phyloP scores from a whole-genome alignment of 139 green algal species.

The Tetraselmis striata region DNA sequence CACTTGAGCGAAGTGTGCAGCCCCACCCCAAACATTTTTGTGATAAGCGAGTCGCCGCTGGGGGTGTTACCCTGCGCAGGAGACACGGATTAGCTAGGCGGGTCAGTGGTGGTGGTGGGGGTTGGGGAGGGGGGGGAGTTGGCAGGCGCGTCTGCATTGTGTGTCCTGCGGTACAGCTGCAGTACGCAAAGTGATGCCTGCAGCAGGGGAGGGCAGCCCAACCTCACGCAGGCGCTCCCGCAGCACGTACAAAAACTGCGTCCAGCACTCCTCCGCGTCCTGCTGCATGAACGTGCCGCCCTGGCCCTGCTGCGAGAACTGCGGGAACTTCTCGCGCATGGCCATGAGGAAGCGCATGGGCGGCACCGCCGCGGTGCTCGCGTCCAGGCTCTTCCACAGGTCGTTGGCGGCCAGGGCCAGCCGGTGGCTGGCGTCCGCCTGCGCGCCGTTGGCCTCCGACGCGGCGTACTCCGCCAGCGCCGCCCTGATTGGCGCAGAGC shows the following conservation, averaged over 20 bases:
- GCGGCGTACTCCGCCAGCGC: constrained; percentile 21
- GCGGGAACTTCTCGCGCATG: constrained; percentile 78
- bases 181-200: too few relatives aligned
- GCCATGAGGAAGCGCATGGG: constrained; percentile 76
- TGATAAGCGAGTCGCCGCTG: constrained; percentile 31
- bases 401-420: constrained; percentile 55
- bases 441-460: not conserved
- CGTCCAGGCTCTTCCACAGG: constrained; percentile 32
- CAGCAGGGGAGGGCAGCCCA: not conserved
- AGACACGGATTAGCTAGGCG: too few relatives aligned
- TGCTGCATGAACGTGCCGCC: constrained; percentile 84
- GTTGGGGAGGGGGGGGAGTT: too few relatives aligned
- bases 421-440: constrained; percentile 21
- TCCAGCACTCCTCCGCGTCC: constrained; percentile 98
- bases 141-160: too few relatives aligned
- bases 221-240: constrained; percentile 22
- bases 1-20: constrained; percentile 64
- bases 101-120: too few relatives aligned
- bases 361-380: constrained; percentile 50
- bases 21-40: constrained; percentile 80
- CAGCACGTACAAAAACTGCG: constrained; percentile 74
- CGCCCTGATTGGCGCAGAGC: too few relatives aligned
- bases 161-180: constrained; percentile 32
- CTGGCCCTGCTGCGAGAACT: constrained; percentile 78
- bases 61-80: too few relatives aligned